A percentile compares a stretch with the other conserved stretches of the same genome.
These are phyloP conservation scores for Leucocoprinus sp. DNA, from an alignment of 768 basidiomycete species.

Conservation along the genomic window DNA sequence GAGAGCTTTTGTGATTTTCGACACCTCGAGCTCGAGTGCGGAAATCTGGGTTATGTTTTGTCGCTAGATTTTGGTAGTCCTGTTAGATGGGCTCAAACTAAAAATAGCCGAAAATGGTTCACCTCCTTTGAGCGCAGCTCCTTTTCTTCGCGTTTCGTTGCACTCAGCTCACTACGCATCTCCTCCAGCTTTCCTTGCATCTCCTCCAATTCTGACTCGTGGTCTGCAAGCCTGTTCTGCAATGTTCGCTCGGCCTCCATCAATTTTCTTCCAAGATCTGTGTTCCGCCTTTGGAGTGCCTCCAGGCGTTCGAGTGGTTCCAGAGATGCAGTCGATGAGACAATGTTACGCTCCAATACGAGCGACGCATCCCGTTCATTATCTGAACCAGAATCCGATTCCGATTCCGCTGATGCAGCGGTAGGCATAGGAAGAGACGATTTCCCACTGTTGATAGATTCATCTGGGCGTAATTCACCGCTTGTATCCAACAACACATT, in stretches of 20 bases:
- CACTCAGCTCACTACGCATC: conserved; percentile 61
- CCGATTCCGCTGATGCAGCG: conserved; percentile 34
- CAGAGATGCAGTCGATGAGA: conserved; percentile 61
- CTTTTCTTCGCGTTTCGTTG: conserved; percentile 87
- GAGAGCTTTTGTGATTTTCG: conserved; percentile 63
- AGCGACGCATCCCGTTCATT: conserved; percentile 45
- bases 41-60: conserved; percentile 58
- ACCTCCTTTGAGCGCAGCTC: conserved; percentile 86
- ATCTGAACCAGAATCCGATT: conserved; percentile 47
- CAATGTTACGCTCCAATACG: conserved; percentile 49
- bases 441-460: conserved; percentile 36
- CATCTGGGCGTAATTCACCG: conserved; percentile 19
- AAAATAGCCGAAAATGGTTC: neutral
- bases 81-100: neutral
- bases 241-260: conserved; percentile 66
- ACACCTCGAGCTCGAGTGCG: conserved; percentile 70
- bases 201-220: conserved; percentile 79
- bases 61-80: conserved; percentile 30
- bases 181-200: conserved; percentile 75
- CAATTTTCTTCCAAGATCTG: conserved; percentile 67
- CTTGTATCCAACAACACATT: conserved; percentile 11
- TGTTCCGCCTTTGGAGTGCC: conserved; percentile 62
- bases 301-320: conserved; percentile 68
- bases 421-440: conserved; percentile 55
- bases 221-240: conserved; percentile 59